Evolutionary conservation across 202 grass and related monocot species (phyloP).

Genomic region (Dendrocalamus latiflorus): DNA sequence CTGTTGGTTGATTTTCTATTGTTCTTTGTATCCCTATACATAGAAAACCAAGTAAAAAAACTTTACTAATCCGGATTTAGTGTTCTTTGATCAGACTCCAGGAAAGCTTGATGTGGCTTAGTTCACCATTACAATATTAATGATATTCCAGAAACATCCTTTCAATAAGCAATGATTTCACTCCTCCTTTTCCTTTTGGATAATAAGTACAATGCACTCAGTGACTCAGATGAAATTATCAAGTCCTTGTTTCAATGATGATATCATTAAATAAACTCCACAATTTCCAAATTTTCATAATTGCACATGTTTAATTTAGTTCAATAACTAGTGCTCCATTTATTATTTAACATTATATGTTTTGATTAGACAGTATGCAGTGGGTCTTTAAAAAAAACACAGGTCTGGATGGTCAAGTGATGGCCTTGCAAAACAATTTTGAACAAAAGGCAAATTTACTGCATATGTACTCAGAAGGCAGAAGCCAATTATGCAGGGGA

Average conservation of each 20-base stretch:
- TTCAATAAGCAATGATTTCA: background rate
- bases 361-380: background rate
- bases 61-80: background rate
- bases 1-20: background rate
- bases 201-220: background rate
- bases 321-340: background rate
- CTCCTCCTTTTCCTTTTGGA: background rate
- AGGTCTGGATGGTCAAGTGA: background rate
- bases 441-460: background rate
- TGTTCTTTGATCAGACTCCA: background rate
- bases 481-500: background rate
- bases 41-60: background rate
- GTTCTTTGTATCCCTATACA: background rate
- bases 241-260: background rate
- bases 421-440: background rate
- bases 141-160: background rate
- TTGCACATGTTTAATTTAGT: background rate
- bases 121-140: background rate
- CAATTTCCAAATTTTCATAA: background rate
- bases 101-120: background rate
- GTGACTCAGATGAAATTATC: background rate
- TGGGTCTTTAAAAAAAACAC: background rate
- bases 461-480: background rate
- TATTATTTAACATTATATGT: background rate
- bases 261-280: no score